phyloP scores from a whole-genome alignment of 345 rosid genomes.

The Rhodamnia argentea region DNA sequence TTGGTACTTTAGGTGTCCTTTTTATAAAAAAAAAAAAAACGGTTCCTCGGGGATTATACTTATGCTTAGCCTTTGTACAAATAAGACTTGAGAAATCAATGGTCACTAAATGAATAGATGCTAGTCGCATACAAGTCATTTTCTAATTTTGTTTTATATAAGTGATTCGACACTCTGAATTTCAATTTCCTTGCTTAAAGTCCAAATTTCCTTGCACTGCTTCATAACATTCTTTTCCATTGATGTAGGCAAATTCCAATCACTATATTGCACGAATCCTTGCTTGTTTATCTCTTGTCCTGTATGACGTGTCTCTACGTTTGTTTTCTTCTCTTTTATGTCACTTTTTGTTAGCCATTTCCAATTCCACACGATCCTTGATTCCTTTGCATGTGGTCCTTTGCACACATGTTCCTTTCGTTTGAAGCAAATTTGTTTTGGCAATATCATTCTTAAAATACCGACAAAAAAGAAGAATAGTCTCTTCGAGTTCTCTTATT shows the following conservation, averaged over 20 bases:
- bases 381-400: background rate
- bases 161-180: background rate
- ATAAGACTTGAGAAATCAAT: background rate
- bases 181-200: background rate
- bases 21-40: no score
- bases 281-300: background rate
- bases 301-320: background rate
- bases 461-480: background rate
- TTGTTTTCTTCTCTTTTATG: background rate
- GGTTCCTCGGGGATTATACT: background rate
- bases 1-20: no score
- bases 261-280: background rate
- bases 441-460: background rate
- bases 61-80: background rate
- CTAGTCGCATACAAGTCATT: background rate
- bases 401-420: background rate
- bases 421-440: background rate
- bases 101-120: background rate
- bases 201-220: background rate
- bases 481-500: background rate
- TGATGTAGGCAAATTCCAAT: background rate
- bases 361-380: background rate
- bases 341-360: background rate
- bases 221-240: background rate
- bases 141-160: background rate